These are phyloP conservation scores for Taphrina flavorubra DNA, from an alignment of 1,139 yeast species.

Conservation along the genomic window DNA sequence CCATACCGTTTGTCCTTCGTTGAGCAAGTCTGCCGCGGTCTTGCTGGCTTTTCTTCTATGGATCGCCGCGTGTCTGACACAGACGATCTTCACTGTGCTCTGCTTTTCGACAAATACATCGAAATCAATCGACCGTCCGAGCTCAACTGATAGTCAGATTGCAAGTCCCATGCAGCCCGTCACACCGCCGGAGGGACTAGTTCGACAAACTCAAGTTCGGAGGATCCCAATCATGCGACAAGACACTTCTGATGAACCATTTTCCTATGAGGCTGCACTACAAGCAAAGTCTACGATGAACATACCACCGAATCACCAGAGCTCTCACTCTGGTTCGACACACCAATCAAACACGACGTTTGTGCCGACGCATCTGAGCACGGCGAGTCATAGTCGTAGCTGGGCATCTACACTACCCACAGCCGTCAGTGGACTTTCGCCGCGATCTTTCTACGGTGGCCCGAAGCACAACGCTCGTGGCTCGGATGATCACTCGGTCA, in stretches of 20 bases:
- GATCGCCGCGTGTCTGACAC: constrained; percentile 21
- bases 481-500: constrained; percentile 1
- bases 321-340: not conserved
- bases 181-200: constrained; percentile 3
- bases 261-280: constrained; percentile 22
- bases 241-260: constrained; percentile 19
- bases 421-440: constrained; percentile 1
- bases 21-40: not conserved
- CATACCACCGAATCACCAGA: constrained; percentile 1
- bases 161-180: constrained; percentile 19
- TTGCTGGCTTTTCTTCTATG: constrained; percentile 20
- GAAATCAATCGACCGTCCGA: not conserved
- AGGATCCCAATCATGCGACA: constrained; percentile 13
- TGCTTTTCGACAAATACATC: not conserved
- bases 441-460: constrained; percentile 3
- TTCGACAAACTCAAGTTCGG: not conserved
- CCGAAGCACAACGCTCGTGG: not conserved
- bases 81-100: constrained; percentile 10
- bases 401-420: constrained; percentile 33
- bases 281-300: constrained; percentile 7
- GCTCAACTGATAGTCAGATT: not conserved
- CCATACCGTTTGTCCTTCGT: not conserved
- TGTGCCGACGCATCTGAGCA: not conserved
- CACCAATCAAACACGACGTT: not conserved
- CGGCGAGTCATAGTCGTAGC: constrained; percentile 18